phyloP scores from a whole-genome alignment of 139 green algal species.

The Chlamydomonas applanata region DNA sequence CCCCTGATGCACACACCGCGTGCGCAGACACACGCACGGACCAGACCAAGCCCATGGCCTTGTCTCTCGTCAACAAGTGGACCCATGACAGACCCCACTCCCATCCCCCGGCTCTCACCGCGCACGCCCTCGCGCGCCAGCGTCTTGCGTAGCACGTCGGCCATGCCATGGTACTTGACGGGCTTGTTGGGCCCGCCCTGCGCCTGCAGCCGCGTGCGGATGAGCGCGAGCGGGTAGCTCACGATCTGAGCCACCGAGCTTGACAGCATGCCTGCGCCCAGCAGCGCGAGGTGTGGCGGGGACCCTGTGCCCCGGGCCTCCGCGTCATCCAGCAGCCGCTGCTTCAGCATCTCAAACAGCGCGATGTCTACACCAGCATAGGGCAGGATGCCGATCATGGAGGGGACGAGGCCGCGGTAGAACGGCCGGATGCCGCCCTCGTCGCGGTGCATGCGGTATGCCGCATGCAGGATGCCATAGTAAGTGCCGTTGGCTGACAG shows the following conservation, averaged over 20 bases:
- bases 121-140: conserved; percentile 64
- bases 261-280: conserved; percentile 78
- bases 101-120: too few species aligned
- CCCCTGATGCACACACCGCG: too few species aligned
- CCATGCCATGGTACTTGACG: conserved; percentile 77
- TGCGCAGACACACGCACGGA: too few species aligned
- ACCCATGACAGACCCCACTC: too few species aligned
- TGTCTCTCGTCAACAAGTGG: too few species aligned
- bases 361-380: conserved; percentile 87
- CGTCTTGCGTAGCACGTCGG: conserved; percentile 73
- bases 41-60: too few species aligned
- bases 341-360: conserved; percentile 84
- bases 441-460: conserved; percentile 48
- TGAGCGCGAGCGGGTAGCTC: conserved; percentile 82
- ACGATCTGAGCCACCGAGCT: conserved; percentile 75
- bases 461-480: conserved; percentile 59
- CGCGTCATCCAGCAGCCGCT: conserved; percentile 73
- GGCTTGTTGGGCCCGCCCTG: neutral
- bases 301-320: conserved; percentile 30
- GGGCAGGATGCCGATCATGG: conserved; percentile 84
- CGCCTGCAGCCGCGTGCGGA: conserved; percentile 79
- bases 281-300: conserved; percentile 64
- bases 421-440: conserved; percentile 72
- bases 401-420: conserved; percentile 77
- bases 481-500: conserved; percentile 70